These are phyloP conservation scores for Saccharomyces hybrid DNA, from an alignment of 1,139 yeast genomes.

Conservation along the genomic window DNA sequence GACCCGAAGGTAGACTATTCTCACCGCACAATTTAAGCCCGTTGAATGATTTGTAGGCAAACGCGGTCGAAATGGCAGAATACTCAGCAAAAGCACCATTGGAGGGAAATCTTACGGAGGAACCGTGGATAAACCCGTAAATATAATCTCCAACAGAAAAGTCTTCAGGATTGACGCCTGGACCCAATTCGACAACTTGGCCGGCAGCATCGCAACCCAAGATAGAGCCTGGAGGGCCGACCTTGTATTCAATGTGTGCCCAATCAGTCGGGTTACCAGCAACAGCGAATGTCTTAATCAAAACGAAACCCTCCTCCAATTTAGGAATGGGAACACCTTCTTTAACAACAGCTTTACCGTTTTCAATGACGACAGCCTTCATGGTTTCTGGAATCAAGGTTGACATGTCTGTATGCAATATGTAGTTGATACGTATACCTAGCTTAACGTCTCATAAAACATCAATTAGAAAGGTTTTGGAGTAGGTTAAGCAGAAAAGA, in stretches of 20 bases:
- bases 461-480: too few species aligned
- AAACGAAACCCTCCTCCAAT: constrained; percentile 37
- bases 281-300: constrained; percentile 48
- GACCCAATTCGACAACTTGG: constrained; percentile 48
- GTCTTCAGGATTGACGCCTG: constrained; percentile 35
- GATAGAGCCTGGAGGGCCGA: constrained; percentile 40
- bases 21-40: too few species aligned
- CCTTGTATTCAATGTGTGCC: constrained; percentile 34
- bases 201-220: constrained; percentile 56
- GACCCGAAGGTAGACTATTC: not conserved
- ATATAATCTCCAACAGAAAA: constrained; percentile 49
- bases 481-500: too few species aligned
- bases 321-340: constrained; percentile 33
- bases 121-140: constrained; percentile 43
- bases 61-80: constrained; percentile 35
- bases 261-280: constrained; percentile 40
- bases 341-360: constrained; percentile 18
- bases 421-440: too few species aligned
- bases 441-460: too few species aligned
- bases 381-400: constrained; percentile 14
- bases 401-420: not conserved
- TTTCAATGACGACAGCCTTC: constrained; percentile 29
- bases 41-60: constrained; percentile 31
- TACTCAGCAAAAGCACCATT: constrained; percentile 57
- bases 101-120: constrained; percentile 26